Base-by-base conservation (phyloP, 371 early-diverging fungal genomes). In the Mortierella sp. region DNA sequence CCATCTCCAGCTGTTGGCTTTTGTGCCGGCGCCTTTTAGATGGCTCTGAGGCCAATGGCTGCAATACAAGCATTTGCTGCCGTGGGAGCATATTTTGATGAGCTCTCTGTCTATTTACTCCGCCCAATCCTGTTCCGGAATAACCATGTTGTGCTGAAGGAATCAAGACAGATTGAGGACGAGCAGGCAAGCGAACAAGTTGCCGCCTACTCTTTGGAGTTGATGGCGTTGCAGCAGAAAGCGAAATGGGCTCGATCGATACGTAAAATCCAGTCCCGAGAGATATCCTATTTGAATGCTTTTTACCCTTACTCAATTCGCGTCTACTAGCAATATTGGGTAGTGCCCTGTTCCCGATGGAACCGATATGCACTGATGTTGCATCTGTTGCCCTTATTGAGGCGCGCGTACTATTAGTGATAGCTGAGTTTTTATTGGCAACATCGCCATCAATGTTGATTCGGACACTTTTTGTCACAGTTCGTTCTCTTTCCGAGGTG, bases 221-320 rank as follows among this genome's bases (percentile, higher is more conserved):
- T 15, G 72, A 64, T 13, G 72, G 78, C 23, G 66, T 67, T 13
- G 68, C 64, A 35, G 58, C 15, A 2, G 77, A 58, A 32, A 76
- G 68, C 0, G 61, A 66, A 22, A 76, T 53, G 0, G 77, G 77
- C 10, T 72, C 65, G 26, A 72, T 64, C 0, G 78, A 69, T 6
- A 73, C 78, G 35, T 78, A 78, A 47, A 72, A 77, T 5, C 57
- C 72, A 22, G 77, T 49, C 13, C 77, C 77, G 0, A 77, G 55
- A 19, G 77, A 72, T 32, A 77, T 47, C 19, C 72, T 66, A 51
- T 60, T 63, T 26, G 32, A 54, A 28, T 64, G 55, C 55, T 61
- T 72, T 43, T 47, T 64, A 31, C 68, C 62, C 28, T 76, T 66
- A 15, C 67, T 70, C n/a, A 56, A 8, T 19, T 76, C 70, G 26